Conservation (phyloP, 2,329 filamentous ascomycete species). For the Colletotrichum filicis region DNA sequence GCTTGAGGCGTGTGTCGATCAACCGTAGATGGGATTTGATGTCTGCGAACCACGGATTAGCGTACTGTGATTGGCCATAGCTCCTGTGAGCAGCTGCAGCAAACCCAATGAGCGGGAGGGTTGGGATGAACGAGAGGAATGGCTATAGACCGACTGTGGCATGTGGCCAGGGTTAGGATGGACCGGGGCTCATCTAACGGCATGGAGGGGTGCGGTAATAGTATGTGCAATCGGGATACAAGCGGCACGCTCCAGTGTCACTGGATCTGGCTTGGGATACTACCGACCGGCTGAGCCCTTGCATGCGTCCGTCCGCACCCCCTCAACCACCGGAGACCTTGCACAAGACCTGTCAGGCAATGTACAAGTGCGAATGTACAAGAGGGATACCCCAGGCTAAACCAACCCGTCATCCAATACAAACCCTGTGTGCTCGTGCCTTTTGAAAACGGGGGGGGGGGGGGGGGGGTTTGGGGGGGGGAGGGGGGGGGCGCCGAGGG, state of each 20-base stretch:
- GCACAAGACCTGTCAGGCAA: conserved; percentile 31
- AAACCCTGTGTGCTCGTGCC: background rate
- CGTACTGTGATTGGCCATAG: conserved; percentile 37
- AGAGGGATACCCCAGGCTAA: background rate
- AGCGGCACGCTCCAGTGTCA: conserved; percentile 32
- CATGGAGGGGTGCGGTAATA: conserved; percentile 34
- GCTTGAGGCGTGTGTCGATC: background rate
- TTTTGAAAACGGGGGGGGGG: background rate
- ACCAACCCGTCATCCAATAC: background rate
- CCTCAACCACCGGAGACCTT: background rate
- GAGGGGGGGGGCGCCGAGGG: no score
- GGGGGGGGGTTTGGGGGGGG: no score
- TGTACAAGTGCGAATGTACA: conserved; percentile 6
- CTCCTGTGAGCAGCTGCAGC: conserved; percentile 27
- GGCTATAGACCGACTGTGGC: conserved; percentile 25
- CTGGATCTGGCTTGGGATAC: conserved; percentile 34
- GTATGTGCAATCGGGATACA: conserved; percentile 34
- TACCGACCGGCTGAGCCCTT: conserved; percentile 36
- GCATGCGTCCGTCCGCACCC: conserved; percentile 33
- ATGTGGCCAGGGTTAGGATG: conserved; percentile 32
- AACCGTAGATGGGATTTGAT: conserved; percentile 2
- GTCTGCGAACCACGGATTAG: conserved; percentile 35
- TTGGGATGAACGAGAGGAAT: conserved; percentile 31
- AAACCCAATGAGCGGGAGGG: conserved; percentile 31
- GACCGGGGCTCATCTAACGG: conserved; percentile 32